phyloP scores from a whole-genome alignment of 331 rosid genomes.

The Spiraea crenata region DNA sequence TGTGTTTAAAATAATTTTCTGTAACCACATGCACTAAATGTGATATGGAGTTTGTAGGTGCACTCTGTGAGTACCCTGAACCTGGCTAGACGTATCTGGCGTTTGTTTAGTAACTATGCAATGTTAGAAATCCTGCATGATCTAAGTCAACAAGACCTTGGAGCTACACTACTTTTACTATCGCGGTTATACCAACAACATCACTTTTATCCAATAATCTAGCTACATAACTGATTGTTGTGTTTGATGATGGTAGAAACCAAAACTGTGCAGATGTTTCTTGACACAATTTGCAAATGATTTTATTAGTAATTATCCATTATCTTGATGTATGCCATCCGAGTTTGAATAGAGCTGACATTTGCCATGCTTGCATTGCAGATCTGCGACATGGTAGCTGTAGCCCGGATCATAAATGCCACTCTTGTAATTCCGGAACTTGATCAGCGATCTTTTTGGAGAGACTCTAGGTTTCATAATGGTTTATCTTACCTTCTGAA shows the following conservation, averaged over 20 bases:
- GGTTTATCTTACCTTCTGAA: background rate
- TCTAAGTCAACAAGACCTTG: background rate
- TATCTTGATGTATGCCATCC: background rate
- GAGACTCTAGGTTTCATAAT: conserved; percentile 64
- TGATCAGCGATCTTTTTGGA: conserved; percentile 87
- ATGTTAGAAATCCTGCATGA: background rate
- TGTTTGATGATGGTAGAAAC: background rate
- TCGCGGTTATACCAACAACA: background rate
- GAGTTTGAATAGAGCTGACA: conserved; percentile 8
- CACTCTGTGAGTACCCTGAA: background rate
- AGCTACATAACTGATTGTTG: background rate
- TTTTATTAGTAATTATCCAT: background rate
- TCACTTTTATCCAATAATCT: background rate
- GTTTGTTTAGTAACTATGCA: background rate
- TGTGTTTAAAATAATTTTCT: background rate
- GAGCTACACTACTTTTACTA: background rate
- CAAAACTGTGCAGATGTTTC: background rate
- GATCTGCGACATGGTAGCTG: conserved; percentile 97
- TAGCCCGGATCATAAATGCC: conserved; percentile 88
- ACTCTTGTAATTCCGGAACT: conserved; percentile 93
- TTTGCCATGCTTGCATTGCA: conserved; percentile 40
- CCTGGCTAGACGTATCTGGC: background rate
- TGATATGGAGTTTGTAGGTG: background rate
- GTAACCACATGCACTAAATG: background rate
- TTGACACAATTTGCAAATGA: background rate